A percentile compares a stretch with the other conserved stretches of the same genome.
These are phyloP conservation scores for Vishniacozyma victoriae DNA, from an alignment of 768 basidiomycete genomes.

Conservation along the genomic window DNA sequence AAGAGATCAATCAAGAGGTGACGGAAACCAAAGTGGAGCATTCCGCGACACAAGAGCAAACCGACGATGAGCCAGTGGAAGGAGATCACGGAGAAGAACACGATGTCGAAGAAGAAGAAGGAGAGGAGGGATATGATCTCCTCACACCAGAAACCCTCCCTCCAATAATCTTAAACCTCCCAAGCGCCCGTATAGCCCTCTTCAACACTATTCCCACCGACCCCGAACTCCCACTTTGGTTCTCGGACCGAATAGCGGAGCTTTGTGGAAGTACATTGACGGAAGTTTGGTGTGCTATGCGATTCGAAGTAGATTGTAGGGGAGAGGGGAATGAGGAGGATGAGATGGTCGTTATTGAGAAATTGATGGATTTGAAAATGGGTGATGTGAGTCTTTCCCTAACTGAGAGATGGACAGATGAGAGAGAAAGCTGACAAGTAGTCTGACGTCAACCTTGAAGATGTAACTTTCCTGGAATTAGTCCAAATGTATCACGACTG, in stretches of 20 bases:
- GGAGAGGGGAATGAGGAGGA: conserved; percentile 16
- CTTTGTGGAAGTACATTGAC: conserved; percentile 52
- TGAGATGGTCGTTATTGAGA: conserved; percentile 29
- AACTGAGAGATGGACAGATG: conserved; percentile 9
- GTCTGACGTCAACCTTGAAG: conserved; percentile 20
- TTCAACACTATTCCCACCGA: no score
- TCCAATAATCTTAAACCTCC: conserved; percentile 63
- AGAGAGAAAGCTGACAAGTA: background rate
- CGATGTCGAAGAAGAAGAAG: conserved; percentile 63
- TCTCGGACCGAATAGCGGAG: conserved; percentile 13
- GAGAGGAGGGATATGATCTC: conserved; percentile 67
- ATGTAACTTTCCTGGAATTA: conserved; percentile 49
- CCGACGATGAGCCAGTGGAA: conserved; percentile 49
- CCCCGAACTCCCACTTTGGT: conserved; percentile 18
- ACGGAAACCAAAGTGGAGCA: conserved; percentile 56
- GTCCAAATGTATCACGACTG: conserved; percentile 30
- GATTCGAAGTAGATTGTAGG: conserved; percentile 9
- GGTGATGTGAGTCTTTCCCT: conserved; percentile 27
- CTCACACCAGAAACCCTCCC: conserved; percentile 56
- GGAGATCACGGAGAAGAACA: conserved; percentile 57
- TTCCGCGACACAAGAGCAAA: no score
- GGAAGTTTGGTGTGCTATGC: conserved; percentile 22
- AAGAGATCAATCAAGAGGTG: background rate
- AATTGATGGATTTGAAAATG: conserved; percentile 33
- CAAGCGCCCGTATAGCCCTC: no score